A percentile compares a stretch with the other conserved stretches of the same genome.
Evolutionary conservation across 352 stramenopile species (phyloP).

Genomic region (Aphanomyces stellatus): DNA sequence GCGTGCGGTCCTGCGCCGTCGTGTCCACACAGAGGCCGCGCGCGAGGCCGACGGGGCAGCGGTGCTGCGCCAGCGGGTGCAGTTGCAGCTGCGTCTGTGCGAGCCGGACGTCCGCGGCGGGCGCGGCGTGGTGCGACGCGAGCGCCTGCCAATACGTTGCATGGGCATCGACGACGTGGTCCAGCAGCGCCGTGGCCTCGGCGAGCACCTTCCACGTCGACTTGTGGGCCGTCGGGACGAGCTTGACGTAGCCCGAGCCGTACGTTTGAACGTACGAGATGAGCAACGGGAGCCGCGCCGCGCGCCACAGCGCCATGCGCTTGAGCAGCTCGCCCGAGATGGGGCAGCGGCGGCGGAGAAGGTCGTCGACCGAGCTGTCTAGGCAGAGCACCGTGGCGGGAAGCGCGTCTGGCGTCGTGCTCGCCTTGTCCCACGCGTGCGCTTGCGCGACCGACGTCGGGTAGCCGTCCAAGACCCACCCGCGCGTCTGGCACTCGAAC

Average conservation of each 20-base stretch:
- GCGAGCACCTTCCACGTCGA: slow-evolving; percentile 1
- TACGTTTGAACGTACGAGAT: not conserved
- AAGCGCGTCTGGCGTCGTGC: not conserved
- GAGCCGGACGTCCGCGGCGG: not conserved
- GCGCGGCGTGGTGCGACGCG: not conserved
- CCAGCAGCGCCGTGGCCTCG: not conserved
- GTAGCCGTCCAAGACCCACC: slow-evolving; percentile 6
- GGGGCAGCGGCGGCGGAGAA: no score
- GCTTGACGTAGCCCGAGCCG: not conserved
- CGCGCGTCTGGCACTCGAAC: not conserved
- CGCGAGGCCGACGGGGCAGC: not conserved
- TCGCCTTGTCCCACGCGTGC: not conserved
- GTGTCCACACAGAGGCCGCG: not conserved
- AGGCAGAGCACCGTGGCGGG: not conserved
- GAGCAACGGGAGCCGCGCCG: not conserved
- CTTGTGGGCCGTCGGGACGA: not conserved
- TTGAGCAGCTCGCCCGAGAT: not conserved
- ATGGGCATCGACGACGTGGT: not conserved
- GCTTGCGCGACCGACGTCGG: not conserved
- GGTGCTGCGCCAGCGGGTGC: not conserved
- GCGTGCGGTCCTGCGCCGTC: not conserved
- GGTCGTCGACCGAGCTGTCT: no score
- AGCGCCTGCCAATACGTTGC: not conserved
- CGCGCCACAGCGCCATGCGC: not conserved
- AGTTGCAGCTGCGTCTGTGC: not conserved